Evolutionary conservation across 768 basidiomycete species (phyloP).

Genomic region (Boletus sp.): DNA sequence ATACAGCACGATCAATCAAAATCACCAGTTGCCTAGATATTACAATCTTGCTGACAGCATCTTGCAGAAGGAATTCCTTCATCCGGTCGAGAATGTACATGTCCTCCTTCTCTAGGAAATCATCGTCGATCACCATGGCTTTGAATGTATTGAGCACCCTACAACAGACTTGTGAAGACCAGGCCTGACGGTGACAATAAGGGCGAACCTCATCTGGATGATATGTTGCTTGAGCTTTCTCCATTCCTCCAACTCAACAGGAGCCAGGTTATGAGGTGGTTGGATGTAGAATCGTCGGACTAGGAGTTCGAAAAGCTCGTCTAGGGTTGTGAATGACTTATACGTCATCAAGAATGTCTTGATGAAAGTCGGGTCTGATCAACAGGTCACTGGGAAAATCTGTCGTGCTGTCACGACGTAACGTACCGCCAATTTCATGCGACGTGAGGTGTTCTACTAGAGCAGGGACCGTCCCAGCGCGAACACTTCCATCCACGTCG

Average conservation of each 20-base stretch:
- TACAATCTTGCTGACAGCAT: slow-evolving; percentile 59
- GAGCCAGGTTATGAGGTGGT: slow-evolving; percentile 64
- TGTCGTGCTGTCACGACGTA: not conserved
- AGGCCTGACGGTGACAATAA: not conserved
- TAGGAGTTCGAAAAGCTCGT: slow-evolving; percentile 80
- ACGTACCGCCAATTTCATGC: slow-evolving; percentile 84
- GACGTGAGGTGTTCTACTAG: slow-evolving; percentile 88
- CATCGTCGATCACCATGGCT: slow-evolving; percentile 81
- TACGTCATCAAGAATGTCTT: slow-evolving; percentile 95
- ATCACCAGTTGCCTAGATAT: slow-evolving; percentile 75
- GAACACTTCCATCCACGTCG: slow-evolving; percentile 79
- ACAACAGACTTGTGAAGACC: slow-evolving; percentile 1
- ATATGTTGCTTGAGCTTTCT: slow-evolving; percentile 80
- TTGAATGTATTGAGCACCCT: slow-evolving; percentile 89
- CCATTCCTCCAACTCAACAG: slow-evolving; percentile 75
- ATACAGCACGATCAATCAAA: slow-evolving; percentile 76
- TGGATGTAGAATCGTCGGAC: slow-evolving; percentile 76
- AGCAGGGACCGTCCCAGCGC: slow-evolving; percentile 83
- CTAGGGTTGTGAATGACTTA: slow-evolving; percentile 86
- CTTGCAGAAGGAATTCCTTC: slow-evolving; percentile 70
- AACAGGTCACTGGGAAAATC: slow-evolving; percentile 1
- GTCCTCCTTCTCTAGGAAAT: slow-evolving; percentile 86
- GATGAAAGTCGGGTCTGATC: slow-evolving; percentile 71
- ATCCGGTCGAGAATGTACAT: slow-evolving; percentile 77
- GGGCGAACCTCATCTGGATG: slow-evolving; percentile 77